A percentile compares a stretch with the other conserved stretches of the same genome.
Conservation (phyloP, 2,329 filamentous ascomycete genomes). For the Ophioceras dolichostomum region DNA sequence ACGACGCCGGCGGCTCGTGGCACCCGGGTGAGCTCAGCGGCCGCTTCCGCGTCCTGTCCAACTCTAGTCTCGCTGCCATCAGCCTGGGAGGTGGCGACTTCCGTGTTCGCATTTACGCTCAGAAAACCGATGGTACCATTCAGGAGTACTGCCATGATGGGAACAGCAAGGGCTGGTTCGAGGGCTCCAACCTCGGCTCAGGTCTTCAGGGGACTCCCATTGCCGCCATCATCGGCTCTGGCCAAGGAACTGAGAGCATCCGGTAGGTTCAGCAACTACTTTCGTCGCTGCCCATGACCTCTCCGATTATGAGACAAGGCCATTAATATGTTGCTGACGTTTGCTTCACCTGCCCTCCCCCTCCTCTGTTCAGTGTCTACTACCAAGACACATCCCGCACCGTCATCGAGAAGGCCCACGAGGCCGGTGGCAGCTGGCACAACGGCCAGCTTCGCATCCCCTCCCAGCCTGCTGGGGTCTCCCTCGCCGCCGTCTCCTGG, state of each 20-base stretch:
- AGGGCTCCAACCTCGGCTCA: conserved; percentile 4
- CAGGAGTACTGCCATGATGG: conserved; percentile 2
- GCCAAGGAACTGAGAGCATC: conserved; percentile 1
- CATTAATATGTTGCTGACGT: too few species aligned
- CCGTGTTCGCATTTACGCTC: conserved; percentile 7
- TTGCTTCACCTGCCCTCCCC: too few species aligned
- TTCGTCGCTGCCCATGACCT: too few species aligned
- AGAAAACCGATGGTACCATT: conserved; percentile 1
- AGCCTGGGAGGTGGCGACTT: background rate
- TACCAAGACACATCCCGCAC: conserved; percentile 1
- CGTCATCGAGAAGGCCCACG: conserved; percentile 2
- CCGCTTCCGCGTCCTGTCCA: conserved; percentile 2
- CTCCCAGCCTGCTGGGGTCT: background rate
- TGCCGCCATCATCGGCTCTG: conserved; percentile 5
- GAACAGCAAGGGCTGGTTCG: conserved; percentile 3
- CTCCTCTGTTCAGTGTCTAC: conserved; percentile 2
- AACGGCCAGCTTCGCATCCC: conserved; percentile 1
- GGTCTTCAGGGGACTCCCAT: conserved; percentile 6
- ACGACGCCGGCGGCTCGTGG: conserved; percentile 3
- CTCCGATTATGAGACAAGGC: too few species aligned
- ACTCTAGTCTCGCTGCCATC: conserved; percentile 5
- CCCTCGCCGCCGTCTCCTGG: conserved; percentile 3
- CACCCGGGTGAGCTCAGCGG: conserved; percentile 3
- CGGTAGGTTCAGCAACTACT: conserved; percentile 1
- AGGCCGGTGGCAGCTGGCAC: conserved; percentile 2